phyloP scores from a whole-genome alignment of 2,329 filamentous ascomycete genomes.

The Xylariaceae sp. region DNA sequence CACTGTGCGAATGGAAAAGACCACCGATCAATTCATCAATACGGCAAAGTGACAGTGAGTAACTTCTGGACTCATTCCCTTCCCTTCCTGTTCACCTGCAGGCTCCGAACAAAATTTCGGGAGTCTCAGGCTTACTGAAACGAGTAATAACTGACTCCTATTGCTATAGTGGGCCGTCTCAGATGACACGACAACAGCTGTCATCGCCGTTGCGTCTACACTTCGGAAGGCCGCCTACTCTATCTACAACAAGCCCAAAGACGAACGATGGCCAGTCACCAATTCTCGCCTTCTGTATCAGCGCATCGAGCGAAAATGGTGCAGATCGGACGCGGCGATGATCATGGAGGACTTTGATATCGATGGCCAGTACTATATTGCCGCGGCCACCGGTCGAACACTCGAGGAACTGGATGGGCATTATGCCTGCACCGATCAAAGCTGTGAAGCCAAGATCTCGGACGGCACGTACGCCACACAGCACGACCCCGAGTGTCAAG shows the following conservation, averaged over 20 bases:
- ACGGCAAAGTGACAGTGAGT: constrained; percentile 2
- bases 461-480: not conserved
- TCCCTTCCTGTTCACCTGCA: too few relatives aligned
- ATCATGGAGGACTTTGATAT: constrained; percentile 3
- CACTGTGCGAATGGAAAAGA: constrained; percentile 2
- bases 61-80: too few relatives aligned
- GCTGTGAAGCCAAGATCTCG: constrained; percentile 1
- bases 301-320: constrained; percentile 2
- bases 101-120: too few relatives aligned
- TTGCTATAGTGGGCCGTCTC: not conserved
- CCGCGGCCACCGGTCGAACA: not conserved
- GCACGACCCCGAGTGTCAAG: not conserved
- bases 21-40: constrained; percentile 1
- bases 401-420: constrained; percentile 1
- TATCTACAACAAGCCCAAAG: constrained; percentile 1
- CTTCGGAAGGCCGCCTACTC: not conserved
- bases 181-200: not conserved
- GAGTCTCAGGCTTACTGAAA: too few relatives aligned
- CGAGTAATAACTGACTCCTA: too few relatives aligned
- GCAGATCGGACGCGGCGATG: not conserved
- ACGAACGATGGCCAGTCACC: constrained; percentile 1
- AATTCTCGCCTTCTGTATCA: constrained; percentile 1
- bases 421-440: constrained; percentile 1
- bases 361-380: constrained; percentile 2
- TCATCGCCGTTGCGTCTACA: not conserved